Evolutionary conservation across 2,329 filamentous ascomycete species (phyloP), one percentile per base, ranked within the genome.

Genomic region (Aspergillus viridinutans): DNA sequence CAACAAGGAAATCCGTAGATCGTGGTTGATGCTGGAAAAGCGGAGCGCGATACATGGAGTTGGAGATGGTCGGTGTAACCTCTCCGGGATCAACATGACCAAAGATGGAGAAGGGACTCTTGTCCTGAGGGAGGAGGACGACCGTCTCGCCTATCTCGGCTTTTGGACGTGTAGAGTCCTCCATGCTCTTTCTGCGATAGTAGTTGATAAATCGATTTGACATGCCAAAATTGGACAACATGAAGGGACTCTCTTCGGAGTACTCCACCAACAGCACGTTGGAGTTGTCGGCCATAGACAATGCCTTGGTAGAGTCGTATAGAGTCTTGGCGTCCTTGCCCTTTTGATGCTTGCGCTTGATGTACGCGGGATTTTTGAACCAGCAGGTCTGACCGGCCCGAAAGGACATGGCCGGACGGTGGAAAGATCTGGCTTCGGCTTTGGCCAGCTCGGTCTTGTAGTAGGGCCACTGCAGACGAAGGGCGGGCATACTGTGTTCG

Each of bases 211-310:
- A 84, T 53, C 92, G 89, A 72, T 89, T 96, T 53, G 92, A 92
- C 94, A 99, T 99, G 63, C 93, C 94, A 68, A 97, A 96, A 70
- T 96, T 97, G 47, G 93, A 97, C 60, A 99, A 79, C 58, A 96
- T 91, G 9, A 88, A 89, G 0, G 94, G 94, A 61, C 91, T 88
- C 68, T 97, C 92, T 74, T 99, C 94, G 8, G 91, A 95, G 72
- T 99, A 99, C 74, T 99, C 94, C 35, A 97, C 88, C 14, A 99
- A 83, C 4, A 97, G 83, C 21, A 91, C 87, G 45, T 87, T 89
- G 0, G 93, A 92, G 69, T 96, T 97, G 73, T 99, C 94, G 60
- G 85, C 89, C 65, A 97, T 80, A 26, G 90, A 91, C 20, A 99
- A 80, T 65, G 96, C 90, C 69, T 89, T 90, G 1, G 92, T 90